These are phyloP conservation scores for Xerocomus brunneocitrinus DNA, from an alignment of 768 basidiomycete species.

Conservation along the genomic window DNA sequence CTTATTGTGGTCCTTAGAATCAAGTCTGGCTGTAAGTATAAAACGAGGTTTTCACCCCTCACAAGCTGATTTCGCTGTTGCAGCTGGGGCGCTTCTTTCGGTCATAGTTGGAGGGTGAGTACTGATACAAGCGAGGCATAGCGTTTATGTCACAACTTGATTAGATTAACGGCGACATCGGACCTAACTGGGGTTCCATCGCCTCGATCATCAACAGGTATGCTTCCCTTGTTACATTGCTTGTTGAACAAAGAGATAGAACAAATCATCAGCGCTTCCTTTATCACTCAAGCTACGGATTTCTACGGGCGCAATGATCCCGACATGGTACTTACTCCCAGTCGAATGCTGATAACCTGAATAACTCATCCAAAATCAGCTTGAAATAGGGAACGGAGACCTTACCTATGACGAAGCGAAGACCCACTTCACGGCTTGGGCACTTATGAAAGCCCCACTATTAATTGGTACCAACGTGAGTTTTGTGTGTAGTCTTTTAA, in stretches of 20 bases:
- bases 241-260: not conserved
- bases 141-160: not conserved
- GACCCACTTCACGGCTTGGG: constrained; percentile 69
- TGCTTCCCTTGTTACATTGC: constrained; percentile 1
- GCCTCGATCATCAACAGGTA: constrained; percentile 53
- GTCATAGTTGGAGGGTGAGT: constrained; percentile 43
- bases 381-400: constrained; percentile 60
- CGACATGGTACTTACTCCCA: constrained; percentile 46
- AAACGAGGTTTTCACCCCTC: constrained; percentile 18
- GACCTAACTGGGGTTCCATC: constrained; percentile 47
- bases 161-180: constrained; percentile 22
- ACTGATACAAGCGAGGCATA: not conserved
- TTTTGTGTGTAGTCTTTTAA: not conserved
- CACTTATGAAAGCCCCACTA: constrained; percentile 61
- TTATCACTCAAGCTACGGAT: constrained; percentile 55
- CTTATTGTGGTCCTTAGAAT: constrained; percentile 32
- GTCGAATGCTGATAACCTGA: not conserved
- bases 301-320: constrained; percentile 64
- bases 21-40: constrained; percentile 59
- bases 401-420: constrained; percentile 61
- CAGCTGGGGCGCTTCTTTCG: constrained; percentile 34
- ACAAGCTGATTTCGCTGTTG: not conserved
- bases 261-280: constrained; percentile 47
- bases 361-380: constrained; percentile 29
- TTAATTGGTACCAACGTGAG: constrained; percentile 57